phyloP scores from a whole-genome alignment of 306 rosid species.

The Trifolium dubium region DNA sequence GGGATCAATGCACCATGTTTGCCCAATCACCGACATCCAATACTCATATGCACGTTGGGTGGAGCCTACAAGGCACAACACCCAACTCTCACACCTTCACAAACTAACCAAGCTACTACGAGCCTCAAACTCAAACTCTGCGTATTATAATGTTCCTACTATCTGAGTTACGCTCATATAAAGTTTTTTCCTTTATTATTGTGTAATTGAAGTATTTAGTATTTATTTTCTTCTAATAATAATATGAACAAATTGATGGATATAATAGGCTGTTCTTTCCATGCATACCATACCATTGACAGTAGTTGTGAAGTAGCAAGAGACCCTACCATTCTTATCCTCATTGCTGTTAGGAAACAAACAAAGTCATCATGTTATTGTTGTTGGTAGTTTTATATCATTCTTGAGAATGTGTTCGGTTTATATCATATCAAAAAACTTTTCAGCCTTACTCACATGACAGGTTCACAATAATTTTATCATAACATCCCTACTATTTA shows the following conservation, averaged over 20 bases:
- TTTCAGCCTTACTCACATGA: background rate
- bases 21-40: conserved; percentile 32
- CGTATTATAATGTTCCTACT: too few species aligned
- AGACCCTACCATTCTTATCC: conserved; percentile 37
- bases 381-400: background rate
- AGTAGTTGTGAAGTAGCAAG: conserved; percentile 3
- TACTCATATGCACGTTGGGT: conserved; percentile 42
- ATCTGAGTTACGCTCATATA: background rate
- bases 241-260: background rate
- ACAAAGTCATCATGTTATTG: background rate
- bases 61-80: conserved; percentile 31
- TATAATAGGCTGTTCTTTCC: background rate
- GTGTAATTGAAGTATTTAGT: too few species aligned
- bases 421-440: conserved; percentile 7
- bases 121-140: too few species aligned
- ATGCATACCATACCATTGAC: background rate
- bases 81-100: conserved; percentile 26
- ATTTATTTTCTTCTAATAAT: background rate
- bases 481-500: background rate
- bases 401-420: background rate
- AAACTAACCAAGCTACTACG: background rate
- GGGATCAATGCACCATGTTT: conserved; percentile 40
- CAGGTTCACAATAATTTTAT: conserved; percentile 20
- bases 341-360: conserved; percentile 10
- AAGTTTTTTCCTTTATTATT: too few species aligned